Percentiles rank a stretch among this genome's conserved stretches.
Evolutionary conservation across 2,329 filamentous ascomycete species (phyloP).

Genomic region (Berkeleyomyces rouxiae): DNA sequence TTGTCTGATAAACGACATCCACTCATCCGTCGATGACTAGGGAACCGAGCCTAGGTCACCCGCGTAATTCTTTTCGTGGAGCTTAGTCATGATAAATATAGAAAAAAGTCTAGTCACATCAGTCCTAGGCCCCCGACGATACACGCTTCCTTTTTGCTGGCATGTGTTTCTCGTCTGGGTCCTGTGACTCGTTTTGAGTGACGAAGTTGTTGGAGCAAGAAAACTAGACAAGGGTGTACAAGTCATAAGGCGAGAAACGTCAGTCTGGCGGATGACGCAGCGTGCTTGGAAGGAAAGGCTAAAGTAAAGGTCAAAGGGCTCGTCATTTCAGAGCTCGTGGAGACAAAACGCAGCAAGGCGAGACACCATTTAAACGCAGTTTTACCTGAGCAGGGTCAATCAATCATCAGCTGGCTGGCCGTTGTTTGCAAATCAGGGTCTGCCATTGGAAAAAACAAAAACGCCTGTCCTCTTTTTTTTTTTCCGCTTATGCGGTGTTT

Average conservation of each 20-base stretch:
- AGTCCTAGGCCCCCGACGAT: too few relatives aligned
- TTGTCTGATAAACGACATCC: background rate
- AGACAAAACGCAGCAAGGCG: background rate
- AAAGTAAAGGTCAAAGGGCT: background rate
- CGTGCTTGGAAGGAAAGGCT: background rate
- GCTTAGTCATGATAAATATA: too few relatives aligned
- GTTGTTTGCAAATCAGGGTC: background rate
- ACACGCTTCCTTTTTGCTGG: background rate
- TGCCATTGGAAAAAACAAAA: background rate
- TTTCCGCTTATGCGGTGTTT: background rate
- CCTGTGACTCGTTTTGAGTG: background rate
- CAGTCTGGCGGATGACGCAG: too few relatives aligned
- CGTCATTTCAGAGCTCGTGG: background rate
- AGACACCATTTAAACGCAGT: background rate
- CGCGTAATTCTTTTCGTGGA: too few relatives aligned
- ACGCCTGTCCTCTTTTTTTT: background rate
- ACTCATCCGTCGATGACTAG: background rate
- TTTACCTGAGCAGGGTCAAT: background rate
- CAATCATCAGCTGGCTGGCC: background rate
- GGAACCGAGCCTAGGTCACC: too few relatives aligned
- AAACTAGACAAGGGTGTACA: background rate
- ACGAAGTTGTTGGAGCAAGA: background rate
- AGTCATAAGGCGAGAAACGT: too few relatives aligned
- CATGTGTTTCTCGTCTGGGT: background rate
- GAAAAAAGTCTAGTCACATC: too few relatives aligned